Conservation (phyloP, 805 yeast species). For the Candida odintsovae region DNA sequence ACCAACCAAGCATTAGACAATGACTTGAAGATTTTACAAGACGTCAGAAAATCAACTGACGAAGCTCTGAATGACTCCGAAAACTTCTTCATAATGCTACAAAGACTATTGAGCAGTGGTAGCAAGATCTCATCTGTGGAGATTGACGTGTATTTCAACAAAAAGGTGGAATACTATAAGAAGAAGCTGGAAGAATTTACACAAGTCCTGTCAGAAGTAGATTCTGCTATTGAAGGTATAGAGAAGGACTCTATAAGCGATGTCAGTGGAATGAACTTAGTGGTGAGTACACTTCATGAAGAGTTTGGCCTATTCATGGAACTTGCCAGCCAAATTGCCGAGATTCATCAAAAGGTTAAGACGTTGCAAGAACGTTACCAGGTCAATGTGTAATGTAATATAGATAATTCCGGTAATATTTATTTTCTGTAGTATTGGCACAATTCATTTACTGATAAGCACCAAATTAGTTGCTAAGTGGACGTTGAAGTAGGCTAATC, state of each 20-base stretch:
- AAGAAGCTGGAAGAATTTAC: slow-evolving; percentile 46
- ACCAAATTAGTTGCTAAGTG: too few relatives aligned
- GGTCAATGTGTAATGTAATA: not conserved
- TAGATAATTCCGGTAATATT: too few relatives aligned
- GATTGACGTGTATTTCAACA: slow-evolving; percentile 51
- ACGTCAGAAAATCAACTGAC: slow-evolving; percentile 38
- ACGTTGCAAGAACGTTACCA: slow-evolving; percentile 17
- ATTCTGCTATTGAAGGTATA: slow-evolving; percentile 56
- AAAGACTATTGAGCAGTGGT: slow-evolving; percentile 47
- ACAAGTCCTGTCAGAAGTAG: slow-evolving; percentile 45
- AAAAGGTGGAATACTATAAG: slow-evolving; percentile 30
- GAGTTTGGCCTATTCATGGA: slow-evolving; percentile 72
- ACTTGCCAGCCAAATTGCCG: slow-evolving; percentile 68
- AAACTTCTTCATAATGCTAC: slow-evolving; percentile 46
- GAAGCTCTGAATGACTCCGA: slow-evolving; percentile 39
- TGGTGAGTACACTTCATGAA: slow-evolving; percentile 57
- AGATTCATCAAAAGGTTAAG: slow-evolving; percentile 52
- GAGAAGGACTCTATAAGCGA: slow-evolving; percentile 43
- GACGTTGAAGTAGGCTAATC: too few relatives aligned
- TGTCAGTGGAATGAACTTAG: slow-evolving; percentile 37
- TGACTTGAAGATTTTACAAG: slow-evolving; percentile 40
- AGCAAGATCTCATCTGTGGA: slow-evolving; percentile 51
- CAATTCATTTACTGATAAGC: too few relatives aligned
- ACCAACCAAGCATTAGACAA: slow-evolving; percentile 57
- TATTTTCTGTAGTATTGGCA: too few relatives aligned